Conservation (phyloP, 345 rosid genomes). For the Isatis tinctoria region DNA sequence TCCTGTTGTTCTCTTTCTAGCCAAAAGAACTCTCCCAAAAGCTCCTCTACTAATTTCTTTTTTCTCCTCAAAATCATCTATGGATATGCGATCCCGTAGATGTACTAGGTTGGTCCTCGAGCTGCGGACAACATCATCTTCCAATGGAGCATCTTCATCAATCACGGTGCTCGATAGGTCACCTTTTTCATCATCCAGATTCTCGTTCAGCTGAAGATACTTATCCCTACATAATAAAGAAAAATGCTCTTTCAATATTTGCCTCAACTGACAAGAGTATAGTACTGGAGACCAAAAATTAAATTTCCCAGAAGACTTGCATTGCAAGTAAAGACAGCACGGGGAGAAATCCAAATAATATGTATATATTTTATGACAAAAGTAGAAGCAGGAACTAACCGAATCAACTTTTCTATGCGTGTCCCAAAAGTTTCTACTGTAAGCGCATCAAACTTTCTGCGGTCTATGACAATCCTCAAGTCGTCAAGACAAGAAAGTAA, state of each 20-base stretch:
- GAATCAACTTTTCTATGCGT: conserved; percentile 78
- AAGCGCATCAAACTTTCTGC: conserved; percentile 78
- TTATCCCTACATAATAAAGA: conserved; percentile 57
- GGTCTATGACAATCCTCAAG: conserved; percentile 54
- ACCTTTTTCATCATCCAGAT: conserved; percentile 62
- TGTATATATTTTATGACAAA: not conserved
- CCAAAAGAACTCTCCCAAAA: conserved; percentile 85
- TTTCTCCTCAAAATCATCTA: conserved; percentile 79
- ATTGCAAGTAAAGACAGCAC: not conserved
- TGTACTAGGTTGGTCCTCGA: conserved; percentile 79
- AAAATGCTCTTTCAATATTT: not conserved
- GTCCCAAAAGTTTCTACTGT: conserved; percentile 86
- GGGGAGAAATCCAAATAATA: not conserved
- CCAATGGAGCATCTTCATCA: conserved; percentile 82
- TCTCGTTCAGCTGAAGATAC: conserved; percentile 81
- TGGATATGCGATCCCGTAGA: conserved; percentile 76
- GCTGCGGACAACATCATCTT: conserved; percentile 78
- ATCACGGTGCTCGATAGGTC: conserved; percentile 69
- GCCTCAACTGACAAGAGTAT: conserved; percentile 3
- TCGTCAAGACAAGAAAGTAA: conserved; percentile 64
- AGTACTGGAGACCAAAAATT: too few species aligned
- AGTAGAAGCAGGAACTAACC: conserved; percentile 40
- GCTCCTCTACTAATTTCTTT: conserved; percentile 91
- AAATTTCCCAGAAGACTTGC: conserved; percentile 8
- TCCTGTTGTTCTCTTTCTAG: conserved; percentile 87